phyloP scores from a whole-genome alignment of 805 yeast genomes.

The Saccharomycopsis olivae region DNA sequence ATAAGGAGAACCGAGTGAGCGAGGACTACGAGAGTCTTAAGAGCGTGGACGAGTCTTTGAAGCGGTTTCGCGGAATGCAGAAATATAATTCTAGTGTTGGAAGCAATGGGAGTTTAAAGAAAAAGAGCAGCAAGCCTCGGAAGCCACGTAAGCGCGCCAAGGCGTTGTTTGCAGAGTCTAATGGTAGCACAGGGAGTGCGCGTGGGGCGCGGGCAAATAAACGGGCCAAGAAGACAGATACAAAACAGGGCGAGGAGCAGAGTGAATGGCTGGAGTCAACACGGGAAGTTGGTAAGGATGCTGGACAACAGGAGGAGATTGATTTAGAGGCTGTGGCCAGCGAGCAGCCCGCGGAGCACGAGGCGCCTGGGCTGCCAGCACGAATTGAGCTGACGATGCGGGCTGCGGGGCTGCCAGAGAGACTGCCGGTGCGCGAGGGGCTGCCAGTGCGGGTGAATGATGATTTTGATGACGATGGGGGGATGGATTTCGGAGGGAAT shows the following conservation, averaged over 20 bases:
- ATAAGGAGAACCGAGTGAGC: conserved; percentile 10
- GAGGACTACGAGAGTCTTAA: conserved; percentile 11
- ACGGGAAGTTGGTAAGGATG: neutral
- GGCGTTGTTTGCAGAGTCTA: too few species aligned
- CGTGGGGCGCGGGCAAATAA: too few species aligned
- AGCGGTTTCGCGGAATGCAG: conserved; percentile 10
- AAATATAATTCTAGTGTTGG: conserved; percentile 10
- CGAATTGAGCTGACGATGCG: too few species aligned
- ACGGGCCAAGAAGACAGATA: neutral
- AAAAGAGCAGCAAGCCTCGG: conserved; percentile 12
- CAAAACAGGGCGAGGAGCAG: neutral
- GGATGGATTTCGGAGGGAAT: neutral
- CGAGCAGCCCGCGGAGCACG: too few species aligned
- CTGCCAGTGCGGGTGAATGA: too few species aligned
- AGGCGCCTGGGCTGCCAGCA: too few species aligned
- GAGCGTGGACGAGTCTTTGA: conserved; percentile 12
- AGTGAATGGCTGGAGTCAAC: neutral
- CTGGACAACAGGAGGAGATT: too few species aligned
- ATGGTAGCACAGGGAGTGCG: too few species aligned
- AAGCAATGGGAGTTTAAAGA: conserved; percentile 13
- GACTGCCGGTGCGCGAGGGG: too few species aligned
- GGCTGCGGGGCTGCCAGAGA: too few species aligned
- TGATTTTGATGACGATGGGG: neutral
- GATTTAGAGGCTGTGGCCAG: too few species aligned
- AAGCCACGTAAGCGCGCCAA: neutral